These are phyloP conservation scores for Alternaria novae-zelandiae DNA, from an alignment of 2,329 filamentous ascomycete genomes.

Conservation along the genomic window DNA sequence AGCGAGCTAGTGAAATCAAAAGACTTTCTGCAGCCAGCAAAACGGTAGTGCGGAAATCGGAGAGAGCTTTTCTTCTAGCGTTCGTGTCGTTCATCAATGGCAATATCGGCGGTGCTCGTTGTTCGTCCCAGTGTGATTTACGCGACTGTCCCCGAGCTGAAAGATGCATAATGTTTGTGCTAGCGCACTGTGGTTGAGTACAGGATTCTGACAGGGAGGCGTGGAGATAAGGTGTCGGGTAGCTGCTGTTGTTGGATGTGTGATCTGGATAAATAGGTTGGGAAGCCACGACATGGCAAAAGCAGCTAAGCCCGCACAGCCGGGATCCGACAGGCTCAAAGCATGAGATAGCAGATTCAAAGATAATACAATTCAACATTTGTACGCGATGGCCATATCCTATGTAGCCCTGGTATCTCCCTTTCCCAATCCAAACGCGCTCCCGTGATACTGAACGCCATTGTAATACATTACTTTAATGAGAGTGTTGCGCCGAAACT, in stretches of 20 bases:
- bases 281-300: neutral
- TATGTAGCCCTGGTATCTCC: neutral
- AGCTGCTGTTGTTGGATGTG: slow-evolving; percentile 8
- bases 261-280: slow-evolving; percentile 15
- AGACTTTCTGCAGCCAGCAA: slow-evolving; percentile 17
- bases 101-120: slow-evolving; percentile 22
- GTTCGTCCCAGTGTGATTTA: neutral
- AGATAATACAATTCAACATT: neutral
- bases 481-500: slow-evolving; percentile 4
- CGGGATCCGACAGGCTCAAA: neutral
- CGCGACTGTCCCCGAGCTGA: neutral
- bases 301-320: neutral
- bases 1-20: slow-evolving; percentile 33
- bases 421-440: neutral
- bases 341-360: neutral
- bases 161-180: neutral
- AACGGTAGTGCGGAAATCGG: slow-evolving; percentile 14
- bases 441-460: neutral
- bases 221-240: neutral
- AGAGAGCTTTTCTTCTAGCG: slow-evolving; percentile 12
- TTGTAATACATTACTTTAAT: neutral
- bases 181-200: neutral
- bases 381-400: neutral
- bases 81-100: slow-evolving; percentile 40
- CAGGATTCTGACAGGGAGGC: neutral